Evolutionary conservation across 352 stramenopile species (phyloP), one percentile per base, ranked within the genome.

Genomic region (Phytophthora parvispora): DNA sequence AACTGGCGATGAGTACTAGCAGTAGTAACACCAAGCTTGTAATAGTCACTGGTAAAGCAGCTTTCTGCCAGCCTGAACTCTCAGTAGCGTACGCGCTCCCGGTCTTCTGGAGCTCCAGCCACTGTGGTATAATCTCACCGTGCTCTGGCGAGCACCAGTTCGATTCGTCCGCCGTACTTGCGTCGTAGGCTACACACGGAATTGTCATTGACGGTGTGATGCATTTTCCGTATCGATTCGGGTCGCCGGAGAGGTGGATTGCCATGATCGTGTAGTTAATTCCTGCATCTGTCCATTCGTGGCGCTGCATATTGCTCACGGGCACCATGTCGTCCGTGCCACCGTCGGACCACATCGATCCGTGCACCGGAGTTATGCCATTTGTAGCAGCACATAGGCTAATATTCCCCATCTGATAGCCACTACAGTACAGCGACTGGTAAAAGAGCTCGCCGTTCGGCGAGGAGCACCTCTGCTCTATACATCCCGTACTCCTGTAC

Each of bases 331-430:
- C 63, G 15, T 85, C 75, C 4, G 70, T 66, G 20, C 78, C 81
- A 8, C 81, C 78, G 47, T 77, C 68, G 20, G 69, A 74, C 78
- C 81, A 89, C 81, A 89, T 85, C 3, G 72, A 36, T 34, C 75
- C 62, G 64, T 86, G 67, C 2, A 87, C 61, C 2, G 75, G 72
- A 29, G 71, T 69, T 2, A 72, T 67, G 6, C 58, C 64, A 10
- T 78, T 67, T 24, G 54, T 66, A 53, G 61, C 62, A 6, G 77
- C 75, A 34, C 75, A 81, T 8, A 77, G 53, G 25, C 72, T 80
- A 10, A 81, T 36, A 15, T 78, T 64, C 1, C 71, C 72, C 13
- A 84, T 78, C 58, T 80, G 60, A 28, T 62, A 64, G 13, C 72
- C 75, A 6, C 36, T 72, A 36, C 75, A 86, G 9, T 62, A 78